Conservation (phyloP, 148 eudicot species). For the Heliosperma pusillum region DNA sequence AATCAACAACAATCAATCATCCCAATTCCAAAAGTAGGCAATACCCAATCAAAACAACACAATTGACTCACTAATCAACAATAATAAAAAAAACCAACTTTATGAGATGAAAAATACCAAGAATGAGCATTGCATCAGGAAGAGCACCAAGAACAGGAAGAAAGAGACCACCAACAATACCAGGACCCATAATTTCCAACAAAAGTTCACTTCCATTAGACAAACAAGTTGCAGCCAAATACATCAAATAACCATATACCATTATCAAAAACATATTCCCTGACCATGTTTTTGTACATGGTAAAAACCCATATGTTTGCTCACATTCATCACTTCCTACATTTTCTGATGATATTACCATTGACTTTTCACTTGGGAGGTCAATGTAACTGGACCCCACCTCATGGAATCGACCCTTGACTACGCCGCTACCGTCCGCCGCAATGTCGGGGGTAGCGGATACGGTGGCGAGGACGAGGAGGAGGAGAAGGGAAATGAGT, state of each 20-base stretch:
- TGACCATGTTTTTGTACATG: slow-evolving; percentile 57
- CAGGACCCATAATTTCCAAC: slow-evolving; percentile 88
- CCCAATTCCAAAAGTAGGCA: background rate
- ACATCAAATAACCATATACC: slow-evolving; percentile 80
- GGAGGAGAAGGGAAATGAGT: slow-evolving; percentile 19
- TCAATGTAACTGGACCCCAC: slow-evolving; percentile 16
- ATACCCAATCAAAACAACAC: background rate
- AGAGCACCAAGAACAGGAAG: slow-evolving; percentile 91
- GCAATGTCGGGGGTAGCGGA: slow-evolving; percentile 1
- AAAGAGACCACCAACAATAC: slow-evolving; percentile 77
- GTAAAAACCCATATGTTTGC: slow-evolving; percentile 81
- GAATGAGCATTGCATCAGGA: slow-evolving; percentile 93
- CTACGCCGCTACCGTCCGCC: background rate
- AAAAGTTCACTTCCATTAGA: slow-evolving; percentile 74
- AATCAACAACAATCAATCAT: background rate
- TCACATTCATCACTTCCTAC: slow-evolving; percentile 36
- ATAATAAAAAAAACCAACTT: background rate
- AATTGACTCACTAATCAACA: background rate
- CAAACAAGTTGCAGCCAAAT: slow-evolving; percentile 58
- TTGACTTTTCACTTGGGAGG: slow-evolving; percentile 7
- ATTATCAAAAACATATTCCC: slow-evolving; percentile 65
- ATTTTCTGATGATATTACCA: background rate
- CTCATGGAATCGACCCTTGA: too few relatives aligned
- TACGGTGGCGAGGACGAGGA: slow-evolving; percentile 22
- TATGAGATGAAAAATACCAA: slow-evolving; percentile 39